Conservation (phyloP, 495 filamentous ascomycete species). For the Geoglossum glabrum region DNA sequence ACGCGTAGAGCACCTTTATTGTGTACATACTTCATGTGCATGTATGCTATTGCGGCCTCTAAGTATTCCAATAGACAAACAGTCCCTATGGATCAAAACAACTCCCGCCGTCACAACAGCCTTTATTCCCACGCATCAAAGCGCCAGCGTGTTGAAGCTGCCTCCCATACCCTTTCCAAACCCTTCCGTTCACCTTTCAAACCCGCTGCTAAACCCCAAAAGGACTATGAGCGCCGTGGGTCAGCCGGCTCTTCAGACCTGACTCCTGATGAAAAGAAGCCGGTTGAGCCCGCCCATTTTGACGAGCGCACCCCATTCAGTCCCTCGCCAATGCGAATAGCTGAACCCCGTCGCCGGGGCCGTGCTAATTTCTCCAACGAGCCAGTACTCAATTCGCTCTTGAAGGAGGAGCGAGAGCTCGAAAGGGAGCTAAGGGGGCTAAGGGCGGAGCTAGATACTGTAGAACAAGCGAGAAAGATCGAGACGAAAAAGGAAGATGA, state of each 20-base stretch:
- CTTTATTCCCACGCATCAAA: constrained; percentile 3
- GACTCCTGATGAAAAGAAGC: neutral
- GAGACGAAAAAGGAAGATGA: constrained; percentile 1
- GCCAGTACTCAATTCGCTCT: neutral
- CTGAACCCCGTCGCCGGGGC: neutral
- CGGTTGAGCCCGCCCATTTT: neutral
- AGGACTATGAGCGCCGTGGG: neutral
- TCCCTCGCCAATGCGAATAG: neutral
- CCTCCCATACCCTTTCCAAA: constrained; percentile 3
- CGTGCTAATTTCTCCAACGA: neutral
- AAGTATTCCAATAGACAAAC: neutral
- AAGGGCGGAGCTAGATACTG: constrained; percentile 2
- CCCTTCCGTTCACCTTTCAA: constrained; percentile 8
- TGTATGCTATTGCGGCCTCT: neutral
- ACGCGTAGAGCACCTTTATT: neutral
- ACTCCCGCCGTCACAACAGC: neutral
- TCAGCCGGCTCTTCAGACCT: neutral
- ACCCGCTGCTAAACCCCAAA: neutral
- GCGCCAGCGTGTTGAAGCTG: constrained; percentile 5
- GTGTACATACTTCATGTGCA: no score
- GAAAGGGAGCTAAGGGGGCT: constrained; percentile 1
- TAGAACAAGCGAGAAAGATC: constrained; percentile 5
- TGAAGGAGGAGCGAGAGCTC: constrained; percentile 1
- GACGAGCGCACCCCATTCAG: neutral
- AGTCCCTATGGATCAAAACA: neutral